These are phyloP conservation scores for Cystobasidiaceae sp. DNA, from an alignment of 1,284 basidiomycete genomes.

Conservation along the genomic window DNA sequence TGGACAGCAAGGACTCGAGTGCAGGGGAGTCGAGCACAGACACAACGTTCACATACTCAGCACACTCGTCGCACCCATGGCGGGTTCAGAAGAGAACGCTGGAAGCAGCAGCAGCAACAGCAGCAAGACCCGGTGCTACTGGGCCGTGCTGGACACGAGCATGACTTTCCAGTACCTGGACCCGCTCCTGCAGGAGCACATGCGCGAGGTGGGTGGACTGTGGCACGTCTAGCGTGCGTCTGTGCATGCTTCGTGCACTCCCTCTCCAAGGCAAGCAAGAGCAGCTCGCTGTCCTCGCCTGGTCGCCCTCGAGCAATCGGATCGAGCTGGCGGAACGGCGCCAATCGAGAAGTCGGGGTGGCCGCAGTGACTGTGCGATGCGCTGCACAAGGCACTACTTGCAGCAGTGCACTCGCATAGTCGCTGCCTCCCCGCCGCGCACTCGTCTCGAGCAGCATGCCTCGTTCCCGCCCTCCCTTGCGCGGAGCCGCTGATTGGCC, in stretches of 20 bases:
- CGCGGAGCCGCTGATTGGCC: no score
- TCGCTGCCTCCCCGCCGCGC: no score
- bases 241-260: background rate
- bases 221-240: background rate
- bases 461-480: no score
- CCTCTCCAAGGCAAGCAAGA: background rate
- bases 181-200: slow-evolving; percentile 19
- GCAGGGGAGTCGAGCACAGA: no score
- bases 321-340: no score
- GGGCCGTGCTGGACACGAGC: slow-evolving; percentile 29
- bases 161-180: slow-evolving; percentile 32
- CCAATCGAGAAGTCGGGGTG: no score
- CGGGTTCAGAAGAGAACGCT: slow-evolving; percentile 1
- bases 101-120: background rate
- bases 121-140: slow-evolving; percentile 31
- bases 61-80: background rate
- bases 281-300: background rate
- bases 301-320: background rate
- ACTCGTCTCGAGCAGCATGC: no score
- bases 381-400: no score
- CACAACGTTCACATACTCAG: background rate
- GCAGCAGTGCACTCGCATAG: no score
- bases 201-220: slow-evolving; percentile 26
- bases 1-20: no score
- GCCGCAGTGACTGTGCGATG: no score